Conservation (phyloP, 164 flowering plant species). For the Macadamia integrifolia region DNA sequence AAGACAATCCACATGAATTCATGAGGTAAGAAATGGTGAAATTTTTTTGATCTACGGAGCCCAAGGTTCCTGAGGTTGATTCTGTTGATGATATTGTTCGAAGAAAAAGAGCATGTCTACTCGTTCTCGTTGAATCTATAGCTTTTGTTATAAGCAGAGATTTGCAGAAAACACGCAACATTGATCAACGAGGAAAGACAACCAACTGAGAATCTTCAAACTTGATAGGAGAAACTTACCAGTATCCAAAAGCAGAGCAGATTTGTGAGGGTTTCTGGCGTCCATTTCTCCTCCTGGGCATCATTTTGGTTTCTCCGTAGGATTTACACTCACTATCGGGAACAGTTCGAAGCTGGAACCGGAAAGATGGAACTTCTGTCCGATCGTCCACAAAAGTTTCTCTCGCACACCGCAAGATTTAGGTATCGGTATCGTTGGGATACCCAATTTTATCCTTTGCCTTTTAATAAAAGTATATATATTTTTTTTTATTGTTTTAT, state of each 20-base stretch:
- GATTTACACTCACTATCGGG: no score
- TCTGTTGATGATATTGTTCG: background rate
- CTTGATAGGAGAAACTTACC: background rate
- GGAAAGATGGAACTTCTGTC: no score
- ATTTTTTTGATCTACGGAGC: background rate
- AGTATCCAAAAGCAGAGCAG: background rate
- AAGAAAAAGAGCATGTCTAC: background rate
- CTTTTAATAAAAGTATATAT: no score
- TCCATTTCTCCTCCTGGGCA: background rate
- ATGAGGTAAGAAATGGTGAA: slow-evolving; percentile 19
- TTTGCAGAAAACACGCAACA: background rate
- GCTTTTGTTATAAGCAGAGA: background rate
- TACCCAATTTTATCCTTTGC: no score
- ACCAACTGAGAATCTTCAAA: background rate
- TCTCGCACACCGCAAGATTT: no score
- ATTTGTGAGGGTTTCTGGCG: background rate
- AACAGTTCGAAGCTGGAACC: no score
- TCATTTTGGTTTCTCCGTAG: no score
- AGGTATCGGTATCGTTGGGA: no score
- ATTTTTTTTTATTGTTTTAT: no score
- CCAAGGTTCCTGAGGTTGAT: background rate
- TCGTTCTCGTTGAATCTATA: background rate
- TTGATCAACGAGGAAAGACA: background rate
- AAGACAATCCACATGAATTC: slow-evolving; percentile 21
- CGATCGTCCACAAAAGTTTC: no score